Base-by-base conservation (phyloP, 441 rosid genomes). In the Pelargonium fulgidum region DNA sequence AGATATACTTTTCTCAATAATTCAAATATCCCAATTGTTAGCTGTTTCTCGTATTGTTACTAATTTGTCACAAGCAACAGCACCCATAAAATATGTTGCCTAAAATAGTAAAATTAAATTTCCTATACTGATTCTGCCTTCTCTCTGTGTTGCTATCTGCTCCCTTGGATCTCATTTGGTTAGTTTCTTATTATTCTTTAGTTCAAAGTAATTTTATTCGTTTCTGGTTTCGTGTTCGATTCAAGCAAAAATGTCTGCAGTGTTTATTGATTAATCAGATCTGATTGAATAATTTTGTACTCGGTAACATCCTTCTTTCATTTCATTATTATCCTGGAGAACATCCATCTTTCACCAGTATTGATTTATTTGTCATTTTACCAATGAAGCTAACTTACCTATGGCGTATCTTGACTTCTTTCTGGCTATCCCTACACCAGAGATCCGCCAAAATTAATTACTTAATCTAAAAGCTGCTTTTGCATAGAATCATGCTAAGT, bases 371-470 rank as follows among this genome's bases (percentile, higher is more conserved):
- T 45, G 50, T 11, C 50, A 10, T 45, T 45, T 45, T 45, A 45
- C 50, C n/a, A 7, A 7, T 39, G 64, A 2, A 9, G 29, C 10
- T n/a, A 61, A 61, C 14, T 61, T 22, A 61, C 64, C 64, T 61
- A 24, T 61, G 3, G 64, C 5, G 12, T 62, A 24, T 36, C 65
- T 62, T 14, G 17, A 26, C 26, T 26, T 24, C 41, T 62, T 8
- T 24, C 39, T 62, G 65, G 41, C 17, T 62, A 62, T 41, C 65
- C 65, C 41, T 62, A 14, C 8, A 13, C 65, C 65, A 62, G 29
- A 62, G 16, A 62, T 24, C 65, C 29, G 4, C 12, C n/a, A 12
- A 42, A 42, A 13, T 62, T 11, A 24, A 33, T 62, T 62, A 6
- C 16, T 22, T 26, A 26, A 62, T 24, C 65, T 62, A 12, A 6